phyloP scores from a whole-genome alignment of 2,329 filamentous ascomycete species.

The Lizonia empirigonia region DNA sequence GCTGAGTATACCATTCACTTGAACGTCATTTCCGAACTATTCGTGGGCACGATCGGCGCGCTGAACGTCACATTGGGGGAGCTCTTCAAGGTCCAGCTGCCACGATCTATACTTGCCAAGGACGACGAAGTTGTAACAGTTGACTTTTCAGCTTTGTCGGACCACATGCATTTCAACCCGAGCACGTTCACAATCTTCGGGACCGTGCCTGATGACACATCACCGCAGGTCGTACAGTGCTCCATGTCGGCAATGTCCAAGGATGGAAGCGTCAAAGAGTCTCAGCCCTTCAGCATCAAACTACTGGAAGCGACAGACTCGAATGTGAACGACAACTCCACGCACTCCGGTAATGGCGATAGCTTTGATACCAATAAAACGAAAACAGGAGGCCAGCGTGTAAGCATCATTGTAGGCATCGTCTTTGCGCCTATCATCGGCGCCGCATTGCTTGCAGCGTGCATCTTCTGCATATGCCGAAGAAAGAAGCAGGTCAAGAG shows the following conservation, averaged over 20 bases:
- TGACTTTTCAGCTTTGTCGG: slow-evolving; percentile 50
- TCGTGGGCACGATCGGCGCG: slow-evolving; percentile 51
- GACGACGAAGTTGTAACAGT: slow-evolving; percentile 51
- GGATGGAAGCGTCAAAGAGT: slow-evolving; percentile 42
- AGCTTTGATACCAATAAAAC: slow-evolving; percentile 13
- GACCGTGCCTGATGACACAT: slow-evolving; percentile 52
- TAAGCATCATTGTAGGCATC: slow-evolving; percentile 31
- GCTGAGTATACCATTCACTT: slow-evolving; percentile 63
- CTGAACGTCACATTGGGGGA: slow-evolving; percentile 58
- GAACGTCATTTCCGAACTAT: slow-evolving; percentile 50
- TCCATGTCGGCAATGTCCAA: slow-evolving; percentile 51
- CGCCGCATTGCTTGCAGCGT: slow-evolving; percentile 32
- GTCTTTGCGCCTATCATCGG: slow-evolving; percentile 44
- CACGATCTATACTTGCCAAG: slow-evolving; percentile 50
- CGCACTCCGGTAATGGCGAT: slow-evolving; percentile 4
- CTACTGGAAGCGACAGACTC: slow-evolving; percentile 24
- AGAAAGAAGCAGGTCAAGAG: slow-evolving; percentile 28
- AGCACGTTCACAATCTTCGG: slow-evolving; percentile 54
- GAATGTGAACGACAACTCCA: slow-evolving; percentile 15
- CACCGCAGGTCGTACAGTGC: slow-evolving; percentile 49
- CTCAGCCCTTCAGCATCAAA: slow-evolving; percentile 53
- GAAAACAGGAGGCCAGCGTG: slow-evolving; percentile 16
- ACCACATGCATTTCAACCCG: slow-evolving; percentile 59
- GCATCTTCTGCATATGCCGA: slow-evolving; percentile 28
- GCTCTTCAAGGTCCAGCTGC: slow-evolving; percentile 56